These are phyloP conservation scores for Funneliformis mosseae DNA, from an alignment of 192 early-diverging fungal species.

Conservation along the genomic window DNA sequence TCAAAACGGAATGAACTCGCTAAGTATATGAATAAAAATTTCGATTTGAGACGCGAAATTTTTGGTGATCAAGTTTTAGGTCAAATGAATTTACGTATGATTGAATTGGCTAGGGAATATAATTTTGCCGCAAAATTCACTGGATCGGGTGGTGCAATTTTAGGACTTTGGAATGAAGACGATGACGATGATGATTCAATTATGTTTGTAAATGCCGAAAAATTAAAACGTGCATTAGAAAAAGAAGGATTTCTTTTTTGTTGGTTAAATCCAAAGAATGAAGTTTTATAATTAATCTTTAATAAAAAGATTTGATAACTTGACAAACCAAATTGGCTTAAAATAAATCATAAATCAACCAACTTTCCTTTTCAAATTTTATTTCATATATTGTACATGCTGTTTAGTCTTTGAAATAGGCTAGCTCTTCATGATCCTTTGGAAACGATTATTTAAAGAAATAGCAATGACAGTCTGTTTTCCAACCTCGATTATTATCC, in stretches of 20 bases:
- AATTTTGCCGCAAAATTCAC: constrained; percentile 60
- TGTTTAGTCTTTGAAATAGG: too few relatives aligned
- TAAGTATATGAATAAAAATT: constrained; percentile 59
- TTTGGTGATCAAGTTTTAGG: constrained; percentile 59
- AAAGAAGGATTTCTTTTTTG: constrained; percentile 49
- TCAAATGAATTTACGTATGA: constrained; percentile 51
- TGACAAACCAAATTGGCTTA: too few relatives aligned
- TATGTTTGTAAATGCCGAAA: constrained; percentile 25
- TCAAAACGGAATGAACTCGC: constrained; percentile 44
- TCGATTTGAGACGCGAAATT: constrained; percentile 48
- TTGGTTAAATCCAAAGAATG: constrained; percentile 17
- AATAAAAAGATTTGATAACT: too few relatives aligned
- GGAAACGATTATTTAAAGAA: too few relatives aligned
- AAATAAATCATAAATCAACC: too few relatives aligned
- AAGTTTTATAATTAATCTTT: neutral
- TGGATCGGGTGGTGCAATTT: constrained; percentile 61
- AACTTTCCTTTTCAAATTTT: too few relatives aligned
- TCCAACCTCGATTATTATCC: too few relatives aligned
- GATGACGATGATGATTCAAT: neutral
- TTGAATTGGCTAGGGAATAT: constrained; percentile 46
- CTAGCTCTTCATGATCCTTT: too few relatives aligned
- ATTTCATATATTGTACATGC: too few relatives aligned
- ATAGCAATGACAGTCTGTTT: too few relatives aligned
- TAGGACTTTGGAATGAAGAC: constrained; percentile 54
- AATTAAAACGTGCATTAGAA: constrained; percentile 40